Evolutionary conservation across 1,139 yeast species (phyloP), one percentile per base, ranked within the genome.

Genomic region (Geotrichum phurueaensis): DNA sequence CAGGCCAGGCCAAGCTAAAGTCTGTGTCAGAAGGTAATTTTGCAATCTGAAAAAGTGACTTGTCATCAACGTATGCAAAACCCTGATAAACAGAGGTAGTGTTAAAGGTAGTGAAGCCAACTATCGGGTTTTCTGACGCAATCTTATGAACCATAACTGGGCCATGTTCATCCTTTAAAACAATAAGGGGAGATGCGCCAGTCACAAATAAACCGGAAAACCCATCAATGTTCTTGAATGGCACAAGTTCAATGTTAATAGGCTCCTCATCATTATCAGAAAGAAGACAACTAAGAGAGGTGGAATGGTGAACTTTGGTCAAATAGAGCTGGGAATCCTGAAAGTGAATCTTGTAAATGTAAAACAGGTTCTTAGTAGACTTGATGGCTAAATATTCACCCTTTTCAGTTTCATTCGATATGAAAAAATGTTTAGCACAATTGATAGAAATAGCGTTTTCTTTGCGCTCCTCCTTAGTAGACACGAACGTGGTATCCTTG

Each of bases 31-130:
- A 64, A 7, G 86, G 83, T 31, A 88, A 76, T 64, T 82, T 80
- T 64, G 87, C 81, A 57, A 89, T 86, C 67, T 96, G 80, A 7
- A 95, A 91, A 67, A 85, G 84, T 68, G 84, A 86, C 55, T 81
- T 76, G 64, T 83, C 84, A 71, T 89, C 96, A 62, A 89, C 84
- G 65, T 85, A 86, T 67, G 90, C 86, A 61, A 89, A 77, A 6
- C 90, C 90, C 63, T 81, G 77, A 50, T 68, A 68, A 6, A 72
- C 73, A 7, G 68, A 65, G 15, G 69, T 66, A 9, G 73, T 67
- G 62, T 72, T 71, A 58, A 73, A 71, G n/a, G 65, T 55, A 20
- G 69, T 66, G 54, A 67, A 67, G 2, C 70, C 70, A 15, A 61
- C 57, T 15, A 67, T 80, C 0, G 89, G 84, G 22, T 82, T 13